Conservation (phyloP, 495 filamentous ascomycete genomes). For the Penicillium daleae region DNA sequence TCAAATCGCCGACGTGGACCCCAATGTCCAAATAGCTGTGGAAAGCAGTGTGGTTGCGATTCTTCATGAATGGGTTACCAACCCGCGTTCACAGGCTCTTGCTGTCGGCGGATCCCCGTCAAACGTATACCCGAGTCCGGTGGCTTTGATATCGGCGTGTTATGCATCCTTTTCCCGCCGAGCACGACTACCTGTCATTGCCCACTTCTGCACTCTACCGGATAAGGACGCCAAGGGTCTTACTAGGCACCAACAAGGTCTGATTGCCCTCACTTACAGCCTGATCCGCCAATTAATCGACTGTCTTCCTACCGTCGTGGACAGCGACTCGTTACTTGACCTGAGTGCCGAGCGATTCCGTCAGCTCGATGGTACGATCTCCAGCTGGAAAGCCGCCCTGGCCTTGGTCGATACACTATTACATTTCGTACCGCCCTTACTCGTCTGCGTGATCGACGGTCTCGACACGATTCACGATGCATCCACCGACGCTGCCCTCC, state of each 20-base stretch:
- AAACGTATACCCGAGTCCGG: slow-evolving; percentile 33
- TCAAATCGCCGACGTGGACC: slow-evolving; percentile 40
- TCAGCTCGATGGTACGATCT: slow-evolving; percentile 43
- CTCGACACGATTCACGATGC: slow-evolving; percentile 44
- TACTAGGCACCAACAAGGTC: slow-evolving; percentile 38
- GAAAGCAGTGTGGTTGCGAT: slow-evolving; percentile 40
- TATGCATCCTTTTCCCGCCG: slow-evolving; percentile 42
- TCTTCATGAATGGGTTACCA: slow-evolving; percentile 45
- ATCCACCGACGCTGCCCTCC: slow-evolving; percentile 42
- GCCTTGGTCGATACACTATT: slow-evolving; percentile 45
- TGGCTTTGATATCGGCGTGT: slow-evolving; percentile 44
- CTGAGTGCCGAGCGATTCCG: slow-evolving; percentile 46
- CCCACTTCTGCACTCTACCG: slow-evolving; percentile 48
- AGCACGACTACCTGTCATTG: slow-evolving; percentile 44
- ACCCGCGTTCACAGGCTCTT: slow-evolving; percentile 42
- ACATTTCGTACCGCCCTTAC: slow-evolving; percentile 45
- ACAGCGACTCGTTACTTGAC: slow-evolving; percentile 43
- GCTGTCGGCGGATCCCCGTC: slow-evolving; percentile 43
- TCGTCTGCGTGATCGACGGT: slow-evolving; percentile 49
- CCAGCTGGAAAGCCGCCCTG: slow-evolving; percentile 47
- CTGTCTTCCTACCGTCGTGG: slow-evolving; percentile 44
- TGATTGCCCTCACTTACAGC: slow-evolving; percentile 51
- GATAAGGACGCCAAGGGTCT: slow-evolving; percentile 27
- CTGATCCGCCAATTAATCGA: slow-evolving; percentile 55
- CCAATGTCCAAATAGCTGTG: slow-evolving; percentile 35